Conservation (phyloP, 2,329 filamentous ascomycete species). For the Tolypocladium ovalisporum region DNA sequence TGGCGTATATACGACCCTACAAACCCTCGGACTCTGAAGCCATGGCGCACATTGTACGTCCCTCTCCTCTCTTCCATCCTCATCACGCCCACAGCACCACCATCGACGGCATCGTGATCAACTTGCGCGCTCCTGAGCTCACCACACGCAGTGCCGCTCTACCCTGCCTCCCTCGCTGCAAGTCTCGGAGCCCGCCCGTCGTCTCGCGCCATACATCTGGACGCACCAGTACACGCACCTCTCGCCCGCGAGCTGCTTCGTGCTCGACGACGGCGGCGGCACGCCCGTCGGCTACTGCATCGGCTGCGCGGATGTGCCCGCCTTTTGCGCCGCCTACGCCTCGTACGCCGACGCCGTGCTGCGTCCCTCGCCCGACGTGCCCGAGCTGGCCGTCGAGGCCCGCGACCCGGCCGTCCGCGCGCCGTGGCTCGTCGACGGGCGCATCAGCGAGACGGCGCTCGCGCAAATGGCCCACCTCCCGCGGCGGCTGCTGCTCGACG, state of each 20-base stretch:
- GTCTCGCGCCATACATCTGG: constrained; percentile 38
- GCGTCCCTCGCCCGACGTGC: constrained; percentile 11
- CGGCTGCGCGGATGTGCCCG: constrained; percentile 30
- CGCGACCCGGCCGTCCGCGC: constrained; percentile 16
- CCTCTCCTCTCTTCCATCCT: neutral
- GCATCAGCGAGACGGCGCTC: constrained; percentile 18
- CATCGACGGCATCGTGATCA: neutral
- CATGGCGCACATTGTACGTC: constrained; percentile 28
- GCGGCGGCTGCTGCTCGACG: constrained; percentile 25
- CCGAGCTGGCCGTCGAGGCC: constrained; percentile 9
- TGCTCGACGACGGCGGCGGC: constrained; percentile 36
- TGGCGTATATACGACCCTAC: constrained; percentile 35
- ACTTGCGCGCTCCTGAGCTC: too few species aligned
- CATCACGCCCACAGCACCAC: neutral
- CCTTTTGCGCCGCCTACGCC: constrained; percentile 25
- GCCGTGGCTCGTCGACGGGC: constrained; percentile 15
- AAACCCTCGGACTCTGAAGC: constrained; percentile 26
- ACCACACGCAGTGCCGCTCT: constrained; percentile 28
- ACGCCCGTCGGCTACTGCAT: constrained; percentile 38
- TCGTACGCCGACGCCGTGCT: constrained; percentile 26
- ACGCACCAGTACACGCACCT: constrained; percentile 38
- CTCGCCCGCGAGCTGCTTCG: constrained; percentile 31
- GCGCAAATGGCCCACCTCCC: constrained; percentile 30
- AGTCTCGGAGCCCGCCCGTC: constrained; percentile 19
- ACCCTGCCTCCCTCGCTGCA: constrained; percentile 34